Evolutionary conservation across 108 stramenopile genomes (phyloP).

Genomic region (Nannochloropsis gaditana): DNA sequence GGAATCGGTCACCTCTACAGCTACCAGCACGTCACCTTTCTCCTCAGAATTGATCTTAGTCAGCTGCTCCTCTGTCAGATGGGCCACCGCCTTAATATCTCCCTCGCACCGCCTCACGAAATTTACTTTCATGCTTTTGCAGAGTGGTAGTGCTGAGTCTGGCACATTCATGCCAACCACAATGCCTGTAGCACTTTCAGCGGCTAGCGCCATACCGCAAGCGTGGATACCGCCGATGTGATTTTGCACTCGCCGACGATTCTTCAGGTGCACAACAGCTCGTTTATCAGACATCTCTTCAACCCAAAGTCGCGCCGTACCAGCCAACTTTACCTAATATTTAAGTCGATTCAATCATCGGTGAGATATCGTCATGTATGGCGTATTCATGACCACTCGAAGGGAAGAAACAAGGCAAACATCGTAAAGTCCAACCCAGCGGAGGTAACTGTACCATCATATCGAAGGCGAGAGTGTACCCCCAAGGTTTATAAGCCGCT

Average conservation of each 20-base stretch:
- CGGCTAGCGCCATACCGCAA: constrained; percentile 59
- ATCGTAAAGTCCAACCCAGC: too few relatives aligned
- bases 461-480: constrained; percentile 16
- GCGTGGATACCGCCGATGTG: constrained; percentile 62
- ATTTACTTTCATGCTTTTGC: constrained; percentile 57
- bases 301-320: constrained; percentile 56
- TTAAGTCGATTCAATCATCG: not conserved
- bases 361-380: too few relatives aligned
- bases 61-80: constrained; percentile 48
- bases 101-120: constrained; percentile 49
- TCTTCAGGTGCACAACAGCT: constrained; percentile 42
- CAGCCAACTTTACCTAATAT: constrained; percentile 54
- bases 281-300: constrained; percentile 44
- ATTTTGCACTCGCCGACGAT: constrained; percentile 56
- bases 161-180: constrained; percentile 60
- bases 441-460: not conserved
- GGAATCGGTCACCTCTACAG: constrained; percentile 55
- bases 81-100: constrained; percentile 51
- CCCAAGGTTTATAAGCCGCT: not conserved
- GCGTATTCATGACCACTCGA: too few relatives aligned
- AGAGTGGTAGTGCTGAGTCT: constrained; percentile 57
- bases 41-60: constrained; percentile 44
- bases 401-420: too few relatives aligned
- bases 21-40: constrained; percentile 53
- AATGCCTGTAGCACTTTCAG: constrained; percentile 60